Evolutionary conservation across 768 basidiomycete species (phyloP).

Genomic region (Tulasnella sp.): DNA sequence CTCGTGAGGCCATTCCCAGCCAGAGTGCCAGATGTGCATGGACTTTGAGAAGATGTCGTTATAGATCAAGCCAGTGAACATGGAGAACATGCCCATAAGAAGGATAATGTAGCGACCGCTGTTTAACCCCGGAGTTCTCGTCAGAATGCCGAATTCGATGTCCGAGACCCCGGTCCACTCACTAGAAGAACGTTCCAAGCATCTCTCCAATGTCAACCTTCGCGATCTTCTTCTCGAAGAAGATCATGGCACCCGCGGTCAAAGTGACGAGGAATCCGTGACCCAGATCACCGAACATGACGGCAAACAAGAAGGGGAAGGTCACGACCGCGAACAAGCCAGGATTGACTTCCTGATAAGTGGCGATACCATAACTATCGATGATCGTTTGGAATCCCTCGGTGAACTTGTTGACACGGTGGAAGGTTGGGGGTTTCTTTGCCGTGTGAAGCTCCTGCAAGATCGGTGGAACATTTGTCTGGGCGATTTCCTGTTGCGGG

Average conservation of each 20-base stretch:
- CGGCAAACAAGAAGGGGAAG: constrained; percentile 97
- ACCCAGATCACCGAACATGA: constrained; percentile 99
- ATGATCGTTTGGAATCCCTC: constrained; percentile 97
- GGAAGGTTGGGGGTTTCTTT: constrained; percentile 94
- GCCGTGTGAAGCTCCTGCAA: constrained; percentile 85
- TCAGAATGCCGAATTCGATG: constrained; percentile 17
- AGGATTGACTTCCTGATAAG: constrained; percentile 96
- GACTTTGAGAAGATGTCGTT: constrained; percentile 98
- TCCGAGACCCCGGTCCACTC: constrained; percentile 46
- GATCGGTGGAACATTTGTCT: constrained; percentile 89
- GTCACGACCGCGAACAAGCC: constrained; percentile 90
- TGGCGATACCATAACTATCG: constrained; percentile 94
- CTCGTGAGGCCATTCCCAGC: constrained; percentile 74
- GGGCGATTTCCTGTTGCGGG: constrained; percentile 76
- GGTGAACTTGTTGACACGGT: constrained; percentile 94
- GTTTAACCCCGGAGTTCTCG: constrained; percentile 39
- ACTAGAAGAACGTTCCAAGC: constrained; percentile 89
- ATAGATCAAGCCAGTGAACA: constrained; percentile 97
- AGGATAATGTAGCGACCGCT: constrained; percentile 99
- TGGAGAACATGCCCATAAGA: constrained; percentile 95
- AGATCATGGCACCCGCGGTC: constrained; percentile 81
- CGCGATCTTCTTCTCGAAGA: constrained; percentile 77
- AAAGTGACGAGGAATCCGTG: constrained; percentile 84
- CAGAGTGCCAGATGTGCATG: constrained; percentile 83
- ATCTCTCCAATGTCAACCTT: constrained; percentile 82